phyloP scores from a whole-genome alignment of 1,139 yeast species.

The Hyphopichia fennica region DNA sequence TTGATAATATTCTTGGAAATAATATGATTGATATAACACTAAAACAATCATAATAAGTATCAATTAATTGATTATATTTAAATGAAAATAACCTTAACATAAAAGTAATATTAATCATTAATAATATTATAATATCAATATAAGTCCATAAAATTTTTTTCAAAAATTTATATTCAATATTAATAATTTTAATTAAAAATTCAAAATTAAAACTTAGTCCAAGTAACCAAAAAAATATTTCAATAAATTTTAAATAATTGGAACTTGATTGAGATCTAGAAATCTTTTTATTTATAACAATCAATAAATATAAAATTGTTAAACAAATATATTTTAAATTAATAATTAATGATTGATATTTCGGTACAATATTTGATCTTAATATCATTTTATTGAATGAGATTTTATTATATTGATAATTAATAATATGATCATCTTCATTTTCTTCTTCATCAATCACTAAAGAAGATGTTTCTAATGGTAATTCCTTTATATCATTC shows the following conservation, averaged over 20 bases:
- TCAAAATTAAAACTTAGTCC: slow-evolving; percentile 41
- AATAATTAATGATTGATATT: slow-evolving; percentile 43
- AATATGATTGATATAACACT: slow-evolving; percentile 53
- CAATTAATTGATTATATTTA: slow-evolving; percentile 10
- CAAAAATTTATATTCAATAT: slow-evolving; percentile 42
- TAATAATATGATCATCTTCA: slow-evolving; percentile 24
- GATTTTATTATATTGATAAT: slow-evolving; percentile 34
- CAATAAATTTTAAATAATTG: slow-evolving; percentile 11
- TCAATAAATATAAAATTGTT: slow-evolving; percentile 30
- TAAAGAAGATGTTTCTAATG: slow-evolving; percentile 10
- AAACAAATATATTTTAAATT: slow-evolving; percentile 36
- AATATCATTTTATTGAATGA: slow-evolving; percentile 30
- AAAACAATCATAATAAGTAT: slow-evolving; percentile 31
- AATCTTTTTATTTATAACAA: slow-evolving; percentile 27
- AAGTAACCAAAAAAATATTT: slow-evolving; percentile 32
- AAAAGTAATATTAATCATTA: slow-evolving; percentile 32
- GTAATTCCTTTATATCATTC: slow-evolving; percentile 2
- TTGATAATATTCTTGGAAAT: slow-evolving; percentile 54
- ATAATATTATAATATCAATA: slow-evolving; percentile 34
- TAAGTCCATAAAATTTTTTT: slow-evolving; percentile 44
- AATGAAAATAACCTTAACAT: slow-evolving; percentile 18
- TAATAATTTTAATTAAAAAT: slow-evolving; percentile 36
- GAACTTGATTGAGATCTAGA: background rate
- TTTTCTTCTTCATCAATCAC: slow-evolving; percentile 19
- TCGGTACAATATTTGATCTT: slow-evolving; percentile 40